phyloP scores from a whole-genome alignment of 371 early-diverging fungal species.

The Lichtheimia hyalospora region DNA sequence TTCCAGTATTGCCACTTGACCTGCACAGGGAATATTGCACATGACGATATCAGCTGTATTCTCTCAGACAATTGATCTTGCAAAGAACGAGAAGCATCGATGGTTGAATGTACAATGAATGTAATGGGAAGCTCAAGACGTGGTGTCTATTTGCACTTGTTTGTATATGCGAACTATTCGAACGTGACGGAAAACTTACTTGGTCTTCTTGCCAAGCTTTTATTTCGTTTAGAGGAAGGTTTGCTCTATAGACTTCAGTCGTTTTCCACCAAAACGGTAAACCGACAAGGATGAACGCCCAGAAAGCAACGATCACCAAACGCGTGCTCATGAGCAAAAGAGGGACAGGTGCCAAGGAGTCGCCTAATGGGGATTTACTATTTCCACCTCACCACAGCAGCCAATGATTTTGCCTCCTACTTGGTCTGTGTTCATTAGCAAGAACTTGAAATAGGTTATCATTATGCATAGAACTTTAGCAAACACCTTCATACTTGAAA shows the following conservation, averaged over 20 bases:
- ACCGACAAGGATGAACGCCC: constrained; percentile 68
- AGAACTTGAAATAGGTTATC: no score
- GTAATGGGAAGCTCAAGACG: constrained; percentile 10
- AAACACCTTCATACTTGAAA: no score
- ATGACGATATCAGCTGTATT: not conserved
- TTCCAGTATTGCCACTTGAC: not conserved
- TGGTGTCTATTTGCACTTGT: not conserved
- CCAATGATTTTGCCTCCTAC: no score
- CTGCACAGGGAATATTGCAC: constrained; percentile 4
- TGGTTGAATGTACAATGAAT: constrained; percentile 9
- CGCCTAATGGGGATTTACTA: no score
- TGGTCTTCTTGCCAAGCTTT: constrained; percentile 57
- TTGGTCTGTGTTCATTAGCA: no score
- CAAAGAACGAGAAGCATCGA: not conserved
- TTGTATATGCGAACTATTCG: not conserved
- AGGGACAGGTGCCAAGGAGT: not conserved
- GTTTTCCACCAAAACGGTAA: constrained; percentile 93
- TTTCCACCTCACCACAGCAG: no score
- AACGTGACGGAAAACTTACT: constrained; percentile 23
- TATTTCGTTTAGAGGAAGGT: constrained; percentile 73
- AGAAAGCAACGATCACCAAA: constrained; percentile 55
- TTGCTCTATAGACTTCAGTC: constrained; percentile 87
- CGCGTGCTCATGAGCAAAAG: constrained; percentile 25
- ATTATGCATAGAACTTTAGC: no score
- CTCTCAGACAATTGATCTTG: not conserved